Base-by-base conservation (phyloP, 306 rosid genomes). In the Prunus mume region DNA sequence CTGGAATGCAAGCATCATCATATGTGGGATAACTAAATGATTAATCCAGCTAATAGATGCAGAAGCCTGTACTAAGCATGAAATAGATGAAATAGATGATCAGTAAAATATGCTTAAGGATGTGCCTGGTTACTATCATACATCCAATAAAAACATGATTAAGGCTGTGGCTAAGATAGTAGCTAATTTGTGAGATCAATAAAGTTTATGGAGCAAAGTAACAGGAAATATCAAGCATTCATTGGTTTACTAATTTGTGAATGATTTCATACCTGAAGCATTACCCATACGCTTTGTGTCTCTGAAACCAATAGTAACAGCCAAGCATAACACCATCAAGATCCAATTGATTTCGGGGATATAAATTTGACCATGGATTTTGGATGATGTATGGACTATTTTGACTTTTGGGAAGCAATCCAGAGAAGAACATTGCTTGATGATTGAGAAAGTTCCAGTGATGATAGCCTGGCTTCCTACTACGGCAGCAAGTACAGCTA, bases 391-490 rank as follows among this genome's bases (percentile, higher is more conserved):
- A 70, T 95, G 99, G 74, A 95, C 85, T 58, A 95, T 84, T 89
- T 91, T 95, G 28, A 95, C 99, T 83, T 79, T 87, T 3, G 99
- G 99, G 88, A 92, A 92, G 84, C 99, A 95, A 77, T 87, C 88
- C 83, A 95, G 72, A 6, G 99, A 90, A 18, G 97, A 85, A 79
- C 99, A 92, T 79, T 95, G 99, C 73, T 91, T 95, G 83, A 95
- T 95, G 75, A 91, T 89, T 0, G 99, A 95, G 90, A 95, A 95
- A 41, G 97, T 89, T 80, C 98, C 99, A 0, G 98, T 90, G 71
- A 95, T 95, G 79, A 95, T 91, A 79, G 97, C 97, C 77, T 95
- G 99, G 86, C 99, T 95, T 73, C 96, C 99, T 47, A 95, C 99
- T 46, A 95, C 92, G 3, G 99, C 97, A 52, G 97, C 97, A 63